Evolutionary conservation across 768 basidiomycete species (phyloP), one percentile per base, ranked within the genome.

Genomic region (Cyclocybe cylindracea): DNA sequence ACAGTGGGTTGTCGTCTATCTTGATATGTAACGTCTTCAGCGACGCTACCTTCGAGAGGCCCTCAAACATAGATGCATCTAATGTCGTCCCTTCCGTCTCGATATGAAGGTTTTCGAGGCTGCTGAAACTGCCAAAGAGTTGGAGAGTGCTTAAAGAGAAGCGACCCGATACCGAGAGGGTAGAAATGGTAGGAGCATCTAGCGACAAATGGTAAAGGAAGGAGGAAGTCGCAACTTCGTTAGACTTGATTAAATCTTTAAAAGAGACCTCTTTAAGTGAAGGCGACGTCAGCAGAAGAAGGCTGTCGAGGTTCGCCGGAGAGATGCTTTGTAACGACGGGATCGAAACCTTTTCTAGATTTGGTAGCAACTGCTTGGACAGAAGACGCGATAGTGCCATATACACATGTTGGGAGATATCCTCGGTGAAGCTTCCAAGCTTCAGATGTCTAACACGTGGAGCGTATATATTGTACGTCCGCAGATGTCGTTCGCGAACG

Each of bases 401-500:
- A 42, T 50, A 50, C 32, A 55, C 33, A 13, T 55, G 44, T 16
- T 32, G n/a, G 2, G 48, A 50, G 13, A 50, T 31, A 16, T 29
- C 4, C 10, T 44, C 48, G 7, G 5, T 16, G 14, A 41, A 40
- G 3, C 31, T 35, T 11, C 11, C 4, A 10, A 42, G 3, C 3
- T 14, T 8, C 13, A 50, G 31, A 36, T 33, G 16, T 35, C 33
- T 49, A 10, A 54, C 38, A 9, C 43, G 36, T 3, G 42, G 36
- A 14, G 42, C 42, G 38, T 54, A 54, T 11, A 39, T 33, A 39
- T 36, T 33, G 6, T 49, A 24, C 32, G 48, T 14, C 40, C 45
- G 35, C n/a, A 49, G 32, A 13, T 54, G 37, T 45, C 32, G 13
- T 19, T 46, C 43, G 6, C 16, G 32, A 10, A 53, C 37, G 13